Conservation (phyloP, 768 basidiomycete genomes). For the Ephemerocybe angulata region DNA sequence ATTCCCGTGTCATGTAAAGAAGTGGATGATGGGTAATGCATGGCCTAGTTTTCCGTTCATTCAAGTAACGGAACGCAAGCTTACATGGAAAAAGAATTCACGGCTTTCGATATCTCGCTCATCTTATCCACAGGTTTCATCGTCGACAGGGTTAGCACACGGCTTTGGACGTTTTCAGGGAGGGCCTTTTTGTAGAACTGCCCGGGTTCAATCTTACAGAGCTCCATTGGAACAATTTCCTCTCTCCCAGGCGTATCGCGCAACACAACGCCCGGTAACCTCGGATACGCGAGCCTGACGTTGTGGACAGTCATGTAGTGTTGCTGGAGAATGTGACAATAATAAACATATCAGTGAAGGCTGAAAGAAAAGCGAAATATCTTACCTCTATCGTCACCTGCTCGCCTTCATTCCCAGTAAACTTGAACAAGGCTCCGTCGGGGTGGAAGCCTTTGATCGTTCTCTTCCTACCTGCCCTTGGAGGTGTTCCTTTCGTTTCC, state of each 20-base stretch:
- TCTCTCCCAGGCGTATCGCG: conserved; percentile 8
- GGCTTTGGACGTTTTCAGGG: conserved; percentile 31
- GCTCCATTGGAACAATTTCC: conserved; percentile 52
- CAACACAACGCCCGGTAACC: neutral
- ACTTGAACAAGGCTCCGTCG: neutral
- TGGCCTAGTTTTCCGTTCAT: no score
- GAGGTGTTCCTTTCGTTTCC: neutral
- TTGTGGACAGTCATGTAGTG: neutral
- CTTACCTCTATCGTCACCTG: neutral
- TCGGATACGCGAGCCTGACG: neutral
- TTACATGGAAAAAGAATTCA: no score
- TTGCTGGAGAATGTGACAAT: neutral
- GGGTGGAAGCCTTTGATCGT: neutral
- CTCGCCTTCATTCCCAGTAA: neutral
- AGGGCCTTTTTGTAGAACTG: conserved; percentile 49
- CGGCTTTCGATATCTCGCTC: no score
- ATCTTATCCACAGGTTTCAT: no score
- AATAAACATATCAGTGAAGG: neutral
- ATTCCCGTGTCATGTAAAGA: no score
- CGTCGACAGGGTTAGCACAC: no score
- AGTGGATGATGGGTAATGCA: no score
- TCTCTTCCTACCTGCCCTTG: neutral
- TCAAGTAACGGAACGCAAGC: no score
- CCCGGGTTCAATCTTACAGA: conserved; percentile 41
- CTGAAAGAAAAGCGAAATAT: no score